These are phyloP conservation scores for Penicillium sp. DNA, from an alignment of 2,329 filamentous ascomycete genomes.

Conservation along the genomic window DNA sequence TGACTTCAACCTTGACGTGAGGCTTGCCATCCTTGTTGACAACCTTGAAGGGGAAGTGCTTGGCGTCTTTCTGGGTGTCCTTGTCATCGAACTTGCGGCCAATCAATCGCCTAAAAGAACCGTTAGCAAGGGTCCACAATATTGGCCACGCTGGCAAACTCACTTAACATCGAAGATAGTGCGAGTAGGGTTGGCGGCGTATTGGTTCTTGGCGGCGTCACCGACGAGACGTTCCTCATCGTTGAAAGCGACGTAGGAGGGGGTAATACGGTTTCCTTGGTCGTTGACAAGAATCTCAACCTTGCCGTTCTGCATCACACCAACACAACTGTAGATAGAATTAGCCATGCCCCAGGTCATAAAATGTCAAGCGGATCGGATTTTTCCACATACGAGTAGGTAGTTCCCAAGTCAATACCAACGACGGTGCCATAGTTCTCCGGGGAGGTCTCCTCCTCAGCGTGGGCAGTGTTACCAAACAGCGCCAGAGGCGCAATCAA, in stretches of 20 bases:
- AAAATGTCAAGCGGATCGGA: too few species aligned
- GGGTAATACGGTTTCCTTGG: slow-evolving; percentile 94
- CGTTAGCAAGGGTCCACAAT: not conserved
- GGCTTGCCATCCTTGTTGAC: slow-evolving; percentile 88
- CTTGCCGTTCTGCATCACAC: slow-evolving; percentile 93
- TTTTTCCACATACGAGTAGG: slow-evolving; percentile 53
- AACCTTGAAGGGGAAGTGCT: slow-evolving; percentile 98
- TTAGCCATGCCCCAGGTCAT: slow-evolving; percentile 16
- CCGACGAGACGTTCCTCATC: slow-evolving; percentile 95
- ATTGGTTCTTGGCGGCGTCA: slow-evolving; percentile 97
- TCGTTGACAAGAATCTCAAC: slow-evolving; percentile 96
- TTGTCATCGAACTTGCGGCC: slow-evolving; percentile 79
- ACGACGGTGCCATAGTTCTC: slow-evolving; percentile 85
- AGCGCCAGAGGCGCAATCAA: slow-evolving; percentile 82
- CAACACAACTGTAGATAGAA: slow-evolving; percentile 70
- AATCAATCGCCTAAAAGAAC: slow-evolving; percentile 69
- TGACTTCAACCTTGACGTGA: slow-evolving; percentile 66
- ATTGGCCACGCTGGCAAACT: slow-evolving; percentile 40
- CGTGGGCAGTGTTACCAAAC: slow-evolving; percentile 66
- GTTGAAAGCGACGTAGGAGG: slow-evolving; percentile 93
- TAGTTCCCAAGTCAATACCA: slow-evolving; percentile 93
- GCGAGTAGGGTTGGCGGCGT: slow-evolving; percentile 70
- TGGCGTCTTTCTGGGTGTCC: slow-evolving; percentile 87
- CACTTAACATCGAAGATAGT: slow-evolving; percentile 83
- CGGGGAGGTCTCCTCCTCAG: slow-evolving; percentile 66